phyloP scores from a whole-genome alignment of 768 basidiomycete genomes.

The Lactarius psammicola region DNA sequence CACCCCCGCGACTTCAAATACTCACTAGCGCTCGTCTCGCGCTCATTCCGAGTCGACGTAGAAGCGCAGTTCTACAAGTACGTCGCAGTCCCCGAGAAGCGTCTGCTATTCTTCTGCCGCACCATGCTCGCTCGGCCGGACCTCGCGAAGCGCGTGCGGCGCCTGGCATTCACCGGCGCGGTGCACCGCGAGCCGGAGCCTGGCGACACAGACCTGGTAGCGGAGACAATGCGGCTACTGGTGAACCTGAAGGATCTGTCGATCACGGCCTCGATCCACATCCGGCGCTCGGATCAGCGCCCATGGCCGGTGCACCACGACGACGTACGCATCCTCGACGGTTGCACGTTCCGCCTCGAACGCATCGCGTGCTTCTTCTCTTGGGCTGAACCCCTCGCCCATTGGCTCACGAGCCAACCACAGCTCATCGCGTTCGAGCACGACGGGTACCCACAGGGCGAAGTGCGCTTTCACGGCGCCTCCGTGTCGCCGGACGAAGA shows the following conservation, averaged over 20 bases:
- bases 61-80: constrained; percentile 22
- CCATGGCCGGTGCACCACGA: constrained; percentile 17
- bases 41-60: constrained; percentile 10
- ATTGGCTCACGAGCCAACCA: constrained; percentile 22
- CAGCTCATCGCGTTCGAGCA: constrained; percentile 21
- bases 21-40: constrained; percentile 13
- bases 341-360: constrained; percentile 22
- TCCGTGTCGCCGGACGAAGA: not conserved
- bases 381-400: constrained; percentile 17
- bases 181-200: constrained; percentile 15
- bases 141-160: constrained; percentile 23
- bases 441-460: constrained; percentile 6
- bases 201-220: constrained; percentile 13
- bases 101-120: constrained; percentile 18
- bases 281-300: not conserved
- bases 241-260: constrained; percentile 25
- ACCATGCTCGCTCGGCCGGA: constrained; percentile 26
- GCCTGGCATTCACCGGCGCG: constrained; percentile 19
- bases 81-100: constrained; percentile 17
- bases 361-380: constrained; percentile 13
- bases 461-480: not conserved
- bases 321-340: constrained; percentile 16
- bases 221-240: constrained; percentile 14
- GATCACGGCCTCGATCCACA: constrained; percentile 3
- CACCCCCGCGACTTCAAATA: constrained; percentile 17